A percentile compares a stretch with the other conserved stretches of the same genome.
Conservation (phyloP, 2,329 filamentous ascomycete genomes). For the Pseudocercospora ulei region DNA sequence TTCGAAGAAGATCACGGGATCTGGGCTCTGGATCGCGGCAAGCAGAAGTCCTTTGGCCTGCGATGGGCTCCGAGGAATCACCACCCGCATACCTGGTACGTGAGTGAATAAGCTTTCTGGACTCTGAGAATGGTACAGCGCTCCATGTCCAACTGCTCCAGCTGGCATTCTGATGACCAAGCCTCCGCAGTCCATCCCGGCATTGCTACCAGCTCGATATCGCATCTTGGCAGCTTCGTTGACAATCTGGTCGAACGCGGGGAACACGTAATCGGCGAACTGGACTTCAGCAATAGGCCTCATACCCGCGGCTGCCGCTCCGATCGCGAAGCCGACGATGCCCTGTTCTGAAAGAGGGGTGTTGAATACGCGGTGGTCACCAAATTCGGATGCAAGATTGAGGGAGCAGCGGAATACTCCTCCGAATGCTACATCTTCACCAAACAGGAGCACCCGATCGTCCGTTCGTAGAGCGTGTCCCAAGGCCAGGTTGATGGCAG, state of each 20-base stretch:
- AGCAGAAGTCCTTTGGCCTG: conserved; percentile 84
- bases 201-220: conserved; percentile 56
- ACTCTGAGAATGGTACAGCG: conserved; percentile 78
- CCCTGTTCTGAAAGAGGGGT: conserved; percentile 91
- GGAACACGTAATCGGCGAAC: conserved; percentile 89
- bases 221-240: conserved; percentile 86
- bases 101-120: conserved; percentile 84
- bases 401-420: conserved; percentile 84
- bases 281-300: conserved; percentile 89
- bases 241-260: conserved; percentile 86
- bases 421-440: conserved; percentile 93
- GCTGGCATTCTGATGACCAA: conserved; percentile 84
- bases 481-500: conserved; percentile 84
- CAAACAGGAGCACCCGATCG: conserved; percentile 80
- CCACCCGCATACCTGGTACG: conserved; percentile 71
- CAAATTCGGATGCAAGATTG: conserved; percentile 79
- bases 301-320: conserved; percentile 82
- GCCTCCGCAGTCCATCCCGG: conserved; percentile 50
- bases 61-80: conserved; percentile 73
- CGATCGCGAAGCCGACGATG: conserved; percentile 87
- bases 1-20: conserved; percentile 88
- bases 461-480: conserved; percentile 72
- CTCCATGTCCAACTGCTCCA: conserved; percentile 82
- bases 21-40: conserved; percentile 63
- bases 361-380: conserved; percentile 85